Conservation (phyloP, 768 basidiomycete genomes). For the Tylopilus felleus region DNA sequence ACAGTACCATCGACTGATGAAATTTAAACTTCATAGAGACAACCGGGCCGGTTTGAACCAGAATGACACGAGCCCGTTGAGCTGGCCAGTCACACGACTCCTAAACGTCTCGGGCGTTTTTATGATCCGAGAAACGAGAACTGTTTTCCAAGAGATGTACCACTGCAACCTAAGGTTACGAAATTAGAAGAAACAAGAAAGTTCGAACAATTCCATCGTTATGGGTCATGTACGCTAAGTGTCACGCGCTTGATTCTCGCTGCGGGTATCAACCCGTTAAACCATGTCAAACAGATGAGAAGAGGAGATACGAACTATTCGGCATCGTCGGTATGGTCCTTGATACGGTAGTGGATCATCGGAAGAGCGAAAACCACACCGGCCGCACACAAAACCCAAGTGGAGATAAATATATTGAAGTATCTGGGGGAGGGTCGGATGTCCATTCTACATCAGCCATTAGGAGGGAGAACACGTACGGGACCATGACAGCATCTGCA, state of each 20-base stretch:
- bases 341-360: slow-evolving; percentile 71
- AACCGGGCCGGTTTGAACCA: no score
- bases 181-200: neutral
- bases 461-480: slow-evolving; percentile 43
- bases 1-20: neutral
- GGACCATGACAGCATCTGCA: slow-evolving; percentile 56
- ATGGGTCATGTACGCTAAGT: neutral
- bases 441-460: neutral
- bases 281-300: neutral
- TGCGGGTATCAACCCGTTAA: slow-evolving; percentile 2
- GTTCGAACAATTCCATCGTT: neutral
- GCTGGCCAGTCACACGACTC: neutral
- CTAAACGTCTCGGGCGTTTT: neutral
- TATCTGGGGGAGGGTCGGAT: slow-evolving; percentile 33
- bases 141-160: neutral
- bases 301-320: slow-evolving; percentile 36
- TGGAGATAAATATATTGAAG: slow-evolving; percentile 71
- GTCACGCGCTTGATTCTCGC: slow-evolving; percentile 8
- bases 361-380: slow-evolving; percentile 67
- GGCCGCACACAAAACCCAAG: slow-evolving; percentile 66
- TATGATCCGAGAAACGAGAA: neutral
- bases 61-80: no score
- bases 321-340: slow-evolving; percentile 56
- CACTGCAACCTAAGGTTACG: neutral
- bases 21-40: neutral